Base-by-base conservation (phyloP, 257 asterid genomes). In the Handroanthus guayacan region DNA sequence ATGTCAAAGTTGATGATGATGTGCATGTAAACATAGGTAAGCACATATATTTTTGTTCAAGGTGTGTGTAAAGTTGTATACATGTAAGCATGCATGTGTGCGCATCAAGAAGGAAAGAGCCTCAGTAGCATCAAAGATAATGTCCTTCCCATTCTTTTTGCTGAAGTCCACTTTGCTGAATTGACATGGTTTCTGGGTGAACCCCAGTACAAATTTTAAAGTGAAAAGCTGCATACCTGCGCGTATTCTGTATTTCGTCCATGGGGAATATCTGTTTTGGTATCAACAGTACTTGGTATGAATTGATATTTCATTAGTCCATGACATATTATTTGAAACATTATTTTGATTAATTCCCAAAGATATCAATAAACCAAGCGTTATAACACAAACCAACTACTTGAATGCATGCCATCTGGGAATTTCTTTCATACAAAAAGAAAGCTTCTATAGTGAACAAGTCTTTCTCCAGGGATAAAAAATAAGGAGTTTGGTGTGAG, bases 1-100 rank as follows among this genome's bases (percentile, higher is more conserved):
- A 92, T 75, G 95, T 92, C 70, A 92, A 92, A 87, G 97, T 92
- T 58, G 97, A 92, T 31, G 97, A 92, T 76, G 97, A 92, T 77
- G 95, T 92, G 64, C 97, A 92, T 83, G 97, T 92, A 52, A 92
- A 92, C 78, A 85, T 92, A 84, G 97, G 97, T 92, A 84, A 62
- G 76, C 67, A 16, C 60, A 25, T 25, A 25, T 25, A 25, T 25
- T 25, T 52, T 50, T 2, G 37, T 69, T 52, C 37, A 60, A 25
- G 45, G 45, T 16, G 36, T 55, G 36, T n/a, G 60, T 18, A 25
- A 25, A 25, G 31, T n/a, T 58, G 43, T 58, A 41, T 58, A 5
- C 10, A 31, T 25, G 41, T 25, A 10, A 20, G 41, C 16, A 58
- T 9, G 41, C 12, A 10, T 16, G 3, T 10, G 43, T 18, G 38